phyloP scores from a whole-genome alignment of 176 grass and related monocot genomes.

The Raddia guianensis region DNA sequence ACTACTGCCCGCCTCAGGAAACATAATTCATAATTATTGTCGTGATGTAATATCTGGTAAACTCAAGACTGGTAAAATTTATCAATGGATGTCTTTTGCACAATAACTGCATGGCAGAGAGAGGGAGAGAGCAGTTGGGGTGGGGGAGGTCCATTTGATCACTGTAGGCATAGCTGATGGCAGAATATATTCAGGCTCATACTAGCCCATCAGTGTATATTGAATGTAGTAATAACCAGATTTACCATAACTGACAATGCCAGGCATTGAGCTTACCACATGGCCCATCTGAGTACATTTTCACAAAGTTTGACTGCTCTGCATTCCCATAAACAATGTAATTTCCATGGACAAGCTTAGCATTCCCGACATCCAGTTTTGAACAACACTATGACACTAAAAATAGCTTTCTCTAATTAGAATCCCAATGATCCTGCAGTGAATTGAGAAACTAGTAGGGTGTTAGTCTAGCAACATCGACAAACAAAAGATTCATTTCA shows the following conservation, averaged over 20 bases:
- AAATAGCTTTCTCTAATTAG: slow-evolving; percentile 27
- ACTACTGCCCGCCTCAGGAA: slow-evolving; percentile 13
- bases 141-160: slow-evolving; percentile 24
- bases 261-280: slow-evolving; percentile 27
- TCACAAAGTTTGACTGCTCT: slow-evolving; percentile 32
- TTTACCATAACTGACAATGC: slow-evolving; percentile 35
- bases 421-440: slow-evolving; percentile 7
- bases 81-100: slow-evolving; percentile 48
- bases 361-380: neutral
- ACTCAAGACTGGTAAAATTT: slow-evolving; percentile 36
- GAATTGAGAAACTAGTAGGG: slow-evolving; percentile 14
- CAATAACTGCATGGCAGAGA: slow-evolving; percentile 45
- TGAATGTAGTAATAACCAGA: slow-evolving; percentile 38
- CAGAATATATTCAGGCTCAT: slow-evolving; percentile 37
- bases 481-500: slow-evolving; percentile 7
- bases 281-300: slow-evolving; percentile 15
- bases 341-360: slow-evolving; percentile 24
- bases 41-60: slow-evolving; percentile 42
- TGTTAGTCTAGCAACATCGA: slow-evolving; percentile 25
- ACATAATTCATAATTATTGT: slow-evolving; percentile 36
- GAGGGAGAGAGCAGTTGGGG: slow-evolving; percentile 6
- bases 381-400: slow-evolving; percentile 8
- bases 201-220: slow-evolving; percentile 30
- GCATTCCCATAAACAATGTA: slow-evolving; percentile 31
- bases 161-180: slow-evolving; percentile 44